A percentile compares a stretch with the other conserved stretches of the same genome.
phyloP scores from a whole-genome alignment of 2,329 filamentous ascomycete genomes.

The Huntiella abstrusa region DNA sequence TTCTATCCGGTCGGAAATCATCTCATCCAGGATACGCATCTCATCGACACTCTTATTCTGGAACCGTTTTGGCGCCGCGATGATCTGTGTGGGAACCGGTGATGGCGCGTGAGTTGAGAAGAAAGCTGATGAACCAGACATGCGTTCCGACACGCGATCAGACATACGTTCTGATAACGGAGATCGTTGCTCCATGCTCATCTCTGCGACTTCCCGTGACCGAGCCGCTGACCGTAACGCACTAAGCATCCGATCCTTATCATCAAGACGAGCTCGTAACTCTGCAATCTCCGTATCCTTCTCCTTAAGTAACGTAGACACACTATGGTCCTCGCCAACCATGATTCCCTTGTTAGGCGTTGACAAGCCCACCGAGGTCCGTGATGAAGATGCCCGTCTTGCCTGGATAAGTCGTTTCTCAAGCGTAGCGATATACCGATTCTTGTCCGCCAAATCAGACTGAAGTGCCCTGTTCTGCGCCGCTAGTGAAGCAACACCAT shows the following conservation, averaged over 20 bases:
- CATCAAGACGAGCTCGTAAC: slow-evolving; percentile 71
- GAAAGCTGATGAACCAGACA: slow-evolving; percentile 18
- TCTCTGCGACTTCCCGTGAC: slow-evolving; percentile 64
- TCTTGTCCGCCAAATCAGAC: slow-evolving; percentile 90
- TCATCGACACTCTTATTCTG: slow-evolving; percentile 62
- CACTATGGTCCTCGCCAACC: slow-evolving; percentile 62
- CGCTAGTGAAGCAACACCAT: slow-evolving; percentile 62
- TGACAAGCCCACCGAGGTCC: slow-evolving; percentile 57
- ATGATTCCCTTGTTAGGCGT: slow-evolving; percentile 41
- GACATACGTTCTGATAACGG: slow-evolving; percentile 16
- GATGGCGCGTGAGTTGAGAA: slow-evolving; percentile 15
- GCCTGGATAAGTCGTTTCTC: slow-evolving; percentile 87
- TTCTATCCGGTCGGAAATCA: slow-evolving; percentile 81
- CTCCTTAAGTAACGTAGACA: slow-evolving; percentile 56
- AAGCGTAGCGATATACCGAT: slow-evolving; percentile 82
- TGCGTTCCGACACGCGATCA: slow-evolving; percentile 16
- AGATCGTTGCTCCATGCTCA: slow-evolving; percentile 8
- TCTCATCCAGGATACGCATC: slow-evolving; percentile 90
- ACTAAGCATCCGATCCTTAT: slow-evolving; percentile 85
- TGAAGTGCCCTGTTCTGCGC: slow-evolving; percentile 86
- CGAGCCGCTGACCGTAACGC: slow-evolving; percentile 72
- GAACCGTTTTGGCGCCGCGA: slow-evolving; percentile 19
- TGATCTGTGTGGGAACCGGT: slow-evolving; percentile 14
- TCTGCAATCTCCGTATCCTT: slow-evolving; percentile 88
- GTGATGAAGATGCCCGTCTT: slow-evolving; percentile 71